phyloP scores from a whole-genome alignment of 2,329 filamentous ascomycete genomes.

The Didymella pinodella region DNA sequence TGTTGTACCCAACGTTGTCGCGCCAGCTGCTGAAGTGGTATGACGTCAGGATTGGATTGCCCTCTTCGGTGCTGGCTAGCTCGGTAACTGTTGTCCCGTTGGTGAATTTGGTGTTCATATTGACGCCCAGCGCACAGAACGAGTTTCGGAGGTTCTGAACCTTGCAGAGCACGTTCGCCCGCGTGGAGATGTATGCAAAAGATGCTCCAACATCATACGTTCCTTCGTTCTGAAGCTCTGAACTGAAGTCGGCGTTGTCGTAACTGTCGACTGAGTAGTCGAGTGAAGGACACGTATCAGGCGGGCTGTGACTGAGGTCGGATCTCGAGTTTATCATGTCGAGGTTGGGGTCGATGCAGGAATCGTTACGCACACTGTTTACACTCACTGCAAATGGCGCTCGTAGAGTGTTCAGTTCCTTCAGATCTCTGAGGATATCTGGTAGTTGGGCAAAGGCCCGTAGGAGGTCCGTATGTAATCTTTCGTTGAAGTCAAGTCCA shows the following conservation, averaged over 20 bases:
- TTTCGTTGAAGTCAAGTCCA: slow-evolving; percentile 37
- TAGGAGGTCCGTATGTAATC: slow-evolving; percentile 40
- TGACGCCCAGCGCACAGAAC: slow-evolving; percentile 29
- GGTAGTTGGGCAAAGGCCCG: slow-evolving; percentile 41
- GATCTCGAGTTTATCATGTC: slow-evolving; percentile 2
- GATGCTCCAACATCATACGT: slow-evolving; percentile 1
- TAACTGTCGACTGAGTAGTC: slow-evolving; percentile 32
- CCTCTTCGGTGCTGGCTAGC: slow-evolving; percentile 27
- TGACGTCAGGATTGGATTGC: slow-evolving; percentile 32
- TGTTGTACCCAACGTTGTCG: slow-evolving; percentile 44
- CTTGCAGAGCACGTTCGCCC: slow-evolving; percentile 32
- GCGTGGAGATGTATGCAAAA: slow-evolving; percentile 18
- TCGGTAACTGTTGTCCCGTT: slow-evolving; percentile 35
- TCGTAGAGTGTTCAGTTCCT: slow-evolving; percentile 25
- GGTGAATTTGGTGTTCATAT: slow-evolving; percentile 33
- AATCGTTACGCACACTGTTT: slow-evolving; percentile 9
- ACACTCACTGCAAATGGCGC: neutral
- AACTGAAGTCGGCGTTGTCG: slow-evolving; percentile 27
- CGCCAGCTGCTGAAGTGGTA: slow-evolving; percentile 45
- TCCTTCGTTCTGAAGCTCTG: slow-evolving; percentile 23
- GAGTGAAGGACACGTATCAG: slow-evolving; percentile 32
- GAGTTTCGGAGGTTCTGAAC: slow-evolving; percentile 36
- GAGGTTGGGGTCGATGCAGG: slow-evolving; percentile 16
- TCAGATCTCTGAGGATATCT: slow-evolving; percentile 38
- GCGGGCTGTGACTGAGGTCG: slow-evolving; percentile 17